These are phyloP conservation scores for Aureobasidium vineae DNA, from an alignment of 2,329 filamentous ascomycete species.

Conservation along the genomic window DNA sequence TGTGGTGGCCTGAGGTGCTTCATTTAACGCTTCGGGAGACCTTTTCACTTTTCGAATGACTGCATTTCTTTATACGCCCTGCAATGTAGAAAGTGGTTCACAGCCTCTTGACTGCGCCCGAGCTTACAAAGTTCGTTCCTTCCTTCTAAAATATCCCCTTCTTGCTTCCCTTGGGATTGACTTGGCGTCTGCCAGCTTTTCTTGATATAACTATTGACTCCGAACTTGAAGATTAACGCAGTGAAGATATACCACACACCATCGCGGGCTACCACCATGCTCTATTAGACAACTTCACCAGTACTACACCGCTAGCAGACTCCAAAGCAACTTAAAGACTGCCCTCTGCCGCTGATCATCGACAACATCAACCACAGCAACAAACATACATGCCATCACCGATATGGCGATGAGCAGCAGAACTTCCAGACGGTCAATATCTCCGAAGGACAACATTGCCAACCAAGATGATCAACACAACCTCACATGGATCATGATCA, in stretches of 20 bases:
- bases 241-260: neutral
- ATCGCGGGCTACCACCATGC: neutral
- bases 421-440: neutral
- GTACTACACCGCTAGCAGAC: neutral
- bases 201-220: neutral
- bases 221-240: neutral
- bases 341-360: neutral
- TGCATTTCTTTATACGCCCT: neutral
- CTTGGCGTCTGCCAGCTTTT: neutral
- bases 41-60: constrained; percentile 14
- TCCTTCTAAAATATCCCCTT: neutral
- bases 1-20: constrained; percentile 17
- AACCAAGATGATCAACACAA: constrained; percentile 17
- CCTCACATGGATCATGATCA: constrained; percentile 33
- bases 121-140: neutral
- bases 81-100: neutral
- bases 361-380: neutral
- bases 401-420: neutral
- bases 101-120: constrained; percentile 4
- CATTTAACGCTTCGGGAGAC: constrained; percentile 19
- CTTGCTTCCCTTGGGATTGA: neutral
- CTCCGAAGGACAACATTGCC: neutral
- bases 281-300: neutral
- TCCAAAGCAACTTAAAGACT: neutral
- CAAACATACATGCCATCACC: neutral